phyloP scores from a whole-genome alignment of 2,329 filamentous ascomycete genomes.

The Macrophomina tecta region DNA sequence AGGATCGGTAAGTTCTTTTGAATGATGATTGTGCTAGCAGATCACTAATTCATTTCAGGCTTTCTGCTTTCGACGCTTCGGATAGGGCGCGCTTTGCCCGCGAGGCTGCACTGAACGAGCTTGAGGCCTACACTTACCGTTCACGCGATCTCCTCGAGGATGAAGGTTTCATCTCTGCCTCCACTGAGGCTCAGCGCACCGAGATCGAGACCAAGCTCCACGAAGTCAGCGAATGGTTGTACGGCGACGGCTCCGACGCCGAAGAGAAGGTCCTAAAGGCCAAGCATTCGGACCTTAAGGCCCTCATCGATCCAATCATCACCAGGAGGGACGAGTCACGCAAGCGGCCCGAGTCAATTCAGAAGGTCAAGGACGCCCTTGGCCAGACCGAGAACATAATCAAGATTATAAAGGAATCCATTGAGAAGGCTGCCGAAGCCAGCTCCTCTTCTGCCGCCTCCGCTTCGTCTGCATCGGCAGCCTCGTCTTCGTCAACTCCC shows the following conservation, averaged over 20 bases:
- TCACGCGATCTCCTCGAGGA: conserved; percentile 82
- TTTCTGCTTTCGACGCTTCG: conserved; percentile 84
- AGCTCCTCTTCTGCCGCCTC: conserved; percentile 38
- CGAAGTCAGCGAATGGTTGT: conserved; percentile 85
- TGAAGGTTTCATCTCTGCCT: conserved; percentile 73
- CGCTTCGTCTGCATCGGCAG: conserved; percentile 51
- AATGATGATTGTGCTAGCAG: neutral
- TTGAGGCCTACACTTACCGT: conserved; percentile 94
- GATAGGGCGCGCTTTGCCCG: conserved; percentile 77
- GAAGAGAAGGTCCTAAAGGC: conserved; percentile 74
- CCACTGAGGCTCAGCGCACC: conserved; percentile 71
- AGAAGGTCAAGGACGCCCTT: conserved; percentile 72
- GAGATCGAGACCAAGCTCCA: conserved; percentile 71
- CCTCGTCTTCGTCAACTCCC: conserved; percentile 56
- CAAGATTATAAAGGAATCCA: conserved; percentile 71
- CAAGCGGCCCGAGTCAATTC: conserved; percentile 73
- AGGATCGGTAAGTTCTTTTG: conserved; percentile 57
- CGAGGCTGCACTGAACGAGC: conserved; percentile 87
- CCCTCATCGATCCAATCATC: conserved; percentile 78
- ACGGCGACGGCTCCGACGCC: conserved; percentile 81
- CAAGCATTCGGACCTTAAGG: conserved; percentile 77
- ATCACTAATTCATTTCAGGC: conserved; percentile 52
- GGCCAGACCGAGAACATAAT: conserved; percentile 74
- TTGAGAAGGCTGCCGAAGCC: conserved; percentile 70
- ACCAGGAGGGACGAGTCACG: conserved; percentile 74